Evolutionary conservation across 2,329 filamentous ascomycete species (phyloP), one percentile per base, ranked within the genome.

Genomic region (Nannizziopsis barbatae): DNA sequence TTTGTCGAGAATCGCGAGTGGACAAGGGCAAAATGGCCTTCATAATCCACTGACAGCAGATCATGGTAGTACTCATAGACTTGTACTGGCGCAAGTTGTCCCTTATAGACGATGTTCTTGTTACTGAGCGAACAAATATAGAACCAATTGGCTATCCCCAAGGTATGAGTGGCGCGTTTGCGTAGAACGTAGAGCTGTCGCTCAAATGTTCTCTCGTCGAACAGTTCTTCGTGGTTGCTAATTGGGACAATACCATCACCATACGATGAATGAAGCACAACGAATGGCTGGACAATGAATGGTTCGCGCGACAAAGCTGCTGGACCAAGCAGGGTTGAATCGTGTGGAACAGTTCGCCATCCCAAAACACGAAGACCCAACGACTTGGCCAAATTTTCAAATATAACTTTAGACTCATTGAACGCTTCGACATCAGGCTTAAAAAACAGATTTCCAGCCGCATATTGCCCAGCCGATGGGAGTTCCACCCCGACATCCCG

Each of bases 21-120:
- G 36, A 96, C 90, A 51, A 96, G 76, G 51, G 90, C 92, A 67
- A 96, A 96, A 71, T 96, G 89, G 54, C 84, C 89, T 74, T 96
- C 87, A 68, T 94, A 96, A 67, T 96, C 90, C 56, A 94, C 90
- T 59, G 92, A 94, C 57, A 95, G 85, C 65, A 96, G 72, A 72
- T 96, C 90, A 68, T 95, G 86, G 71, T 94, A 96, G 74, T 96
- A 96, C 65, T 93, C 84, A 71, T 96, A 96, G 45, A 96, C 90
- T 73, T 96, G 90, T 27, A 90, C 80, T 18, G 90, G 90, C 39
- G 90, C 84, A 56, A 96, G 75, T 67, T 96, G 92, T 55, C 90
- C 90, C 77, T 96, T 96, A 78, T 96, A 96, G 52, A 96, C 86
- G 70, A 96, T 96, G 73, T 96, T 96, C 72, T 89, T 89, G 80